phyloP scores from a whole-genome alignment of 768 basidiomycete species.

The Collybia mongolica region DNA sequence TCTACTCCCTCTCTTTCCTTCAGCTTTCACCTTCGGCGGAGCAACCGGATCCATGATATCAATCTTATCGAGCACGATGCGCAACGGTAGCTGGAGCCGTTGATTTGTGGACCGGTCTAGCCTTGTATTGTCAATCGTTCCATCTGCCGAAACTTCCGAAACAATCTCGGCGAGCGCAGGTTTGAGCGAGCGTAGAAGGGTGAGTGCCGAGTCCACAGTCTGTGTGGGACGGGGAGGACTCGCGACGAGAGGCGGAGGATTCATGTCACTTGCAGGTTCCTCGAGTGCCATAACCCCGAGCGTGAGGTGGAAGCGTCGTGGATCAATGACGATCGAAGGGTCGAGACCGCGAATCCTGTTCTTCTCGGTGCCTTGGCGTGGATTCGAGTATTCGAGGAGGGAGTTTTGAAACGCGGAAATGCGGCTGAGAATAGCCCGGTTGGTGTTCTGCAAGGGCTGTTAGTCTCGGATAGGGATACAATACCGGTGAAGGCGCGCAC shows the following conservation, averaged over 20 bases:
- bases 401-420: slow-evolving; percentile 37
- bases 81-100: slow-evolving; percentile 4
- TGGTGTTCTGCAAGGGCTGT: slow-evolving; percentile 31
- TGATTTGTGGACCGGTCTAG: not conserved
- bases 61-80: slow-evolving; percentile 43
- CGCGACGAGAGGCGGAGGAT: not conserved
- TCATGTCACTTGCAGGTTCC: too few species aligned
- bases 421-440: slow-evolving; percentile 31
- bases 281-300: slow-evolving; percentile 71
- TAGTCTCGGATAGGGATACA: too few species aligned
- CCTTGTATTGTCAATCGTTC: not conserved
- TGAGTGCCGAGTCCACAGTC: slow-evolving; percentile 40
- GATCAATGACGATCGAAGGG: slow-evolving; percentile 53
- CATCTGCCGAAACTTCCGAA: not conserved
- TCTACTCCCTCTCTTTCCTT: not conserved
- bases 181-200: slow-evolving; percentile 39
- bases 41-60: slow-evolving; percentile 38
- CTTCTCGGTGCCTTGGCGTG: not conserved
- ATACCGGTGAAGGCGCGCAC: too few species aligned
- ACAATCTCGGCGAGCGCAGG: slow-evolving; percentile 11
- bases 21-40: not conserved
- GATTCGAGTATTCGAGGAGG: slow-evolving; percentile 32
- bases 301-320: slow-evolving; percentile 66
- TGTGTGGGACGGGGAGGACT: not conserved
- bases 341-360: slow-evolving; percentile 53